Conservation (phyloP, 1,284 basidiomycete genomes). For the Xerocomus alliaceus region DNA sequence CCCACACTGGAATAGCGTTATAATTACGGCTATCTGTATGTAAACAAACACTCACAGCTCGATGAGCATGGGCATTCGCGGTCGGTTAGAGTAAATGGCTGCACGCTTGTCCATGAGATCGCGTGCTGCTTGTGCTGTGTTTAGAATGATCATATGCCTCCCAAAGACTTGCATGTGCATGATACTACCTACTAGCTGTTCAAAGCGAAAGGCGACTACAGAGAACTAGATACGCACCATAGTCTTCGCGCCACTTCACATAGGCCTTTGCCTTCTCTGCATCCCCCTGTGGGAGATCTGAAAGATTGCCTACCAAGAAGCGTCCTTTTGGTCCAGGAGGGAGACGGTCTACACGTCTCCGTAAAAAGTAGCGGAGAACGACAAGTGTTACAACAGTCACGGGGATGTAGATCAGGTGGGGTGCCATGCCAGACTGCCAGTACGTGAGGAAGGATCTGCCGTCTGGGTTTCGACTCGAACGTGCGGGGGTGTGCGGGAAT, state of each 20-base stretch:
- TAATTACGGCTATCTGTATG: background rate
- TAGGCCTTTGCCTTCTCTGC: background rate
- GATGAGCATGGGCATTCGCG: slow-evolving; percentile 15
- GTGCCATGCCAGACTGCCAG: no score
- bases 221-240: slow-evolving; percentile 3
- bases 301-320: slow-evolving; percentile 13
- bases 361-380: background rate
- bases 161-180: slow-evolving; percentile 10
- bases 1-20: slow-evolving; percentile 3
- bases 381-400: background rate
- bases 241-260: slow-evolving; percentile 14
- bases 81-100: slow-evolving; percentile 19
- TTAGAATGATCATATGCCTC: slow-evolving; percentile 9
- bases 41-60: slow-evolving; percentile 12
- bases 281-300: background rate
- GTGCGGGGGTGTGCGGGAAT: no score
- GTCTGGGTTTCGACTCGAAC: no score
- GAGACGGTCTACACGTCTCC: background rate
- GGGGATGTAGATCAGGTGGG: background rate
- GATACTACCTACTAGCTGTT: slow-evolving; percentile 5
- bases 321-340: slow-evolving; percentile 19
- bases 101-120: slow-evolving; percentile 26
- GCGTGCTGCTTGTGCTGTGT: slow-evolving; percentile 8
- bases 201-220: background rate
- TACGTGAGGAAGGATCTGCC: no score